These are phyloP conservation scores for Lunularia cruciata DNA, from an alignment of 225 moss, liverwort and hornwort species.

Conservation along the genomic window DNA sequence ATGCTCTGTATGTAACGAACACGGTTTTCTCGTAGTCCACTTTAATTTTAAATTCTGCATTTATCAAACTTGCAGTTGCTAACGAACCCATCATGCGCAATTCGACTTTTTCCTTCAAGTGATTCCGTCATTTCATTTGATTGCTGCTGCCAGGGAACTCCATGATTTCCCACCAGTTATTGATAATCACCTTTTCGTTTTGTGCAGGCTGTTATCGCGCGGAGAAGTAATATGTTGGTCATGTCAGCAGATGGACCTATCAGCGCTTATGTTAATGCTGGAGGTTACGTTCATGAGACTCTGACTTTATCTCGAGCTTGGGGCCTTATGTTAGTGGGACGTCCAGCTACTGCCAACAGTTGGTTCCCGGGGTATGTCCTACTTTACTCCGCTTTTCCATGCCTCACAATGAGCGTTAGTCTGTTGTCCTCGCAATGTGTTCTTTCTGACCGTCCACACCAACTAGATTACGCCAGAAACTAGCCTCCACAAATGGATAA, in stretches of 20 bases:
- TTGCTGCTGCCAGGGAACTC: no score
- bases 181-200: not conserved
- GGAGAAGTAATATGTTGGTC: slow-evolving; percentile 77
- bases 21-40: no score
- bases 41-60: no score
- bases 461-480: no score
- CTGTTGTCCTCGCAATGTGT: not conserved
- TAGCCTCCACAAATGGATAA: no score
- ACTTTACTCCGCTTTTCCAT: not conserved
- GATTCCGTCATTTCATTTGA: no score
- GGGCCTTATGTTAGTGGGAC: slow-evolving; percentile 66
- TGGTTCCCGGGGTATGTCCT: slow-evolving; percentile 88
- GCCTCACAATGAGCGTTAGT: no score
- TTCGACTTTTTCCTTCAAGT: no score
- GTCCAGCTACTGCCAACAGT: slow-evolving; percentile 83
- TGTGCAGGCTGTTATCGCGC: slow-evolving; percentile 78
- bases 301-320: slow-evolving; percentile 78
- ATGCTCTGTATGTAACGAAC: slow-evolving; percentile 65
- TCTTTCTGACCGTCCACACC: no score
- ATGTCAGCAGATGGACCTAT: slow-evolving; percentile 97
- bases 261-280: slow-evolving; percentile 77
- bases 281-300: slow-evolving; percentile 89
- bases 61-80: no score
- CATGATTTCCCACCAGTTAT: no score
- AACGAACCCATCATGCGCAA: no score